Evolutionary conservation across 352 stramenopile genomes (phyloP).

Genomic region (Pythium phragmitis): DNA sequence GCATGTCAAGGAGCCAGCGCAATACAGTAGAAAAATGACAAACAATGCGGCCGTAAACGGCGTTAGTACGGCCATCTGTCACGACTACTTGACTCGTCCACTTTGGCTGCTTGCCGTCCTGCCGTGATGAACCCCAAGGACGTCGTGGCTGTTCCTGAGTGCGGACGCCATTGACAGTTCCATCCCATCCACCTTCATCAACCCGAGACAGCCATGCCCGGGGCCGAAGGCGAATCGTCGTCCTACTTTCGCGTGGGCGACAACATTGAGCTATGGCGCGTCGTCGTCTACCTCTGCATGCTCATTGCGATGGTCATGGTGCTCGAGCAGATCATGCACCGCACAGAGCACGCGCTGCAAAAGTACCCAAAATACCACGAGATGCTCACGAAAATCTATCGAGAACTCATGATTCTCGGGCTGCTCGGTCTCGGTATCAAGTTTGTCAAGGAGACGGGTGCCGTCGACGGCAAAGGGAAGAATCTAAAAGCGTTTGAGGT

Average conservation of each 20-base stretch:
- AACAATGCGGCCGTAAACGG: too few species aligned
- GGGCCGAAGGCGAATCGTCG: background rate
- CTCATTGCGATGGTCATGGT: conserved; percentile 47
- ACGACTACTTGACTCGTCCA: too few species aligned
- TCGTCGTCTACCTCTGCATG: conserved; percentile 43
- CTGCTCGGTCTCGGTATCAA: conserved; percentile 38
- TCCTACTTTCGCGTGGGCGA: conserved; percentile 56
- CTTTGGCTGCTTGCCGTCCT: too few species aligned
- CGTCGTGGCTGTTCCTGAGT: too few species aligned
- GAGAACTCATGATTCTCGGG: conserved; percentile 28
- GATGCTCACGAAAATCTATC: conserved; percentile 54
- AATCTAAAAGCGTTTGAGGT: conserved; percentile 34
- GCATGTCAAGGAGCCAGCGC: too few species aligned
- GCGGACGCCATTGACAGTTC: too few species aligned
- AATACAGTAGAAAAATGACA: too few species aligned
- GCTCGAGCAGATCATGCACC: conserved; percentile 48
- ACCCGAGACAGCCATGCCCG: conserved; percentile 35
- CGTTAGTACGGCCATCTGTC: too few species aligned
- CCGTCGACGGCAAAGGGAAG: conserved; percentile 15
- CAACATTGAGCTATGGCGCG: conserved; percentile 53
- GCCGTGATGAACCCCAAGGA: too few species aligned
- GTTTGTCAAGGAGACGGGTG: conserved; percentile 25
- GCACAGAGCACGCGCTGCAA: conserved; percentile 43
- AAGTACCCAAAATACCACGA: conserved; percentile 63
- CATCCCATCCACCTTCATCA: too few species aligned